Conservation (phyloP, 2,329 filamentous ascomycete genomes). For the Cladobotryum mycophilum region DNA sequence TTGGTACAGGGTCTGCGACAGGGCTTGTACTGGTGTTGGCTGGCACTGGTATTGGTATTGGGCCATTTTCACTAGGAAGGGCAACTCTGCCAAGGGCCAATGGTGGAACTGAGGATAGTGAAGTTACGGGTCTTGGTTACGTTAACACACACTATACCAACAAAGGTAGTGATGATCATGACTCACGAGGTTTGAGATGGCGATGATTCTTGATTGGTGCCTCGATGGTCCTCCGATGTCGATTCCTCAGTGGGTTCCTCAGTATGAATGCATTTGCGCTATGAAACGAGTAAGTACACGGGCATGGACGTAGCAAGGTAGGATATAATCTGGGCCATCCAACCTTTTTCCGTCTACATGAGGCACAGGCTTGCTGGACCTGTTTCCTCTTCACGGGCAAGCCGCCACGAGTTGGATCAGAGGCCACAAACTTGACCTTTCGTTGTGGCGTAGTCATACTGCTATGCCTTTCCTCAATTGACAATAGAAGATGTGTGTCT, state of each 20-base stretch:
- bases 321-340: neutral
- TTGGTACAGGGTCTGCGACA: neutral
- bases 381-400: slow-evolving; percentile 55
- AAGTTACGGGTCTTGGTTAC: slow-evolving; percentile 3
- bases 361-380: slow-evolving; percentile 50
- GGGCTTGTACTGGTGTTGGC: slow-evolving; percentile 1
- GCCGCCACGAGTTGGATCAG: slow-evolving; percentile 42
- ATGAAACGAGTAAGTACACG: neutral
- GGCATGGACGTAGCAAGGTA: neutral
- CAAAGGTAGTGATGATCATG: neutral
- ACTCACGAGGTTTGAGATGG: slow-evolving; percentile 27
- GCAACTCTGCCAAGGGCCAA: neutral
- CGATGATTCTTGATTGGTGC: slow-evolving; percentile 18
- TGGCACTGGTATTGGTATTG: neutral
- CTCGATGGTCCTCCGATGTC: slow-evolving; percentile 19
- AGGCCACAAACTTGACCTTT: slow-evolving; percentile 51
- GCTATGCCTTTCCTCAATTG: slow-evolving; percentile 2
- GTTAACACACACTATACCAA: neutral
- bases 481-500: neutral
- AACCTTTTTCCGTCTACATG: slow-evolving; percentile 53
- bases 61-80: neutral
- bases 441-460: slow-evolving; percentile 16
- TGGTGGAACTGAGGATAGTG: slow-evolving; percentile 5
- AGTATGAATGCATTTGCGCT: slow-evolving; percentile 41
- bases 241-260: slow-evolving; percentile 28